Conservation (phyloP, 169 alveolate genomes). For the Cryptosporidium canis region DNA sequence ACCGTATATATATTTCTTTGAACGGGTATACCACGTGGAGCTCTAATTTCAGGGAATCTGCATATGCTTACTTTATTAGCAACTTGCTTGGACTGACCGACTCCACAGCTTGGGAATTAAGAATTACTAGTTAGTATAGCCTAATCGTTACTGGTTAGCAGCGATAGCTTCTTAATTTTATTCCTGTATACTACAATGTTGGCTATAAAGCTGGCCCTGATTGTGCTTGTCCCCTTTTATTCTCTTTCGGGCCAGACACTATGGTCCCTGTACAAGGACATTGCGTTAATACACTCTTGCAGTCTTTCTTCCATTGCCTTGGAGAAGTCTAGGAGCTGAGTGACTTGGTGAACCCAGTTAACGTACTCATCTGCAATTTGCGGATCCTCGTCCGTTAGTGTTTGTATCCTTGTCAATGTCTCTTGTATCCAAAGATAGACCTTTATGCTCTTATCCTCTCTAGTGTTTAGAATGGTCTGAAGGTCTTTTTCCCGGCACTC, state of each 20-base stretch:
- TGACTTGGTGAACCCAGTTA: conserved; percentile 7
- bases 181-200: too few relatives aligned
- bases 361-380: background rate
- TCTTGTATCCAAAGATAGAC: conserved; percentile 35
- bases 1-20: background rate
- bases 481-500: background rate
- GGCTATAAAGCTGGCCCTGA: background rate
- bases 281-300: background rate
- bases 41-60: background rate
- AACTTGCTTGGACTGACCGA: background rate
- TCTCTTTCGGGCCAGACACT: too few relatives aligned
- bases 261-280: background rate
- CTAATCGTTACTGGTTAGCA: background rate
- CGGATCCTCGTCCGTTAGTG: background rate
- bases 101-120: background rate
- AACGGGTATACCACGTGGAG: conserved; percentile 7
- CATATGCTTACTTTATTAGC: background rate
- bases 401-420: background rate
- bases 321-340: conserved; percentile 2
- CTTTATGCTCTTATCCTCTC: background rate
- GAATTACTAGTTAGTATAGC: background rate
- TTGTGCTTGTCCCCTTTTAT: background rate
- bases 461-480: background rate
- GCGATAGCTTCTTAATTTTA: conserved; percentile 7
- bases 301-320: conserved; percentile 9